These are phyloP conservation scores for Saprolegnia parasitica DNA, from an alignment of 352 stramenopile species.

Conservation along the genomic window DNA sequence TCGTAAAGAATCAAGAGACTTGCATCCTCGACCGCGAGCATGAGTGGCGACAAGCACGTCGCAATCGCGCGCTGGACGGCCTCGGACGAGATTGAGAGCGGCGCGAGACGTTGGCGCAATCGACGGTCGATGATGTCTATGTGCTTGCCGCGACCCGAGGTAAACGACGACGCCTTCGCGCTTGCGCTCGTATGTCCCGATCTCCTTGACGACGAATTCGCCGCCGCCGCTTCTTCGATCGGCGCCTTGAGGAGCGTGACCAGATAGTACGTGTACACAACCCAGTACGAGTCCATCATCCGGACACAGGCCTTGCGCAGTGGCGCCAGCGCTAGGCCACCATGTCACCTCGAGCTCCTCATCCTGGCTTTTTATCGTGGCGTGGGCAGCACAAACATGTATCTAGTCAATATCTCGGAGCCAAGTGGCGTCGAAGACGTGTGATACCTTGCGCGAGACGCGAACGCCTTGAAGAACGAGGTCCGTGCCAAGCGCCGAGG, in stretches of 20 bases:
- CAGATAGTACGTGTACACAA: constrained; percentile 55
- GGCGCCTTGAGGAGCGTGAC: constrained; percentile 71
- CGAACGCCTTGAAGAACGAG: constrained; percentile 19
- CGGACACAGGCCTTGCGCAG: constrained; percentile 82
- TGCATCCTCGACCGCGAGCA: constrained; percentile 69
- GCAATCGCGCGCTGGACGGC: too few species aligned
- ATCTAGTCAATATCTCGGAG: neutral
- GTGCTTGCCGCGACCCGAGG: constrained; percentile 80
- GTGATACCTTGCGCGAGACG: neutral
- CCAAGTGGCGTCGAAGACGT: neutral
- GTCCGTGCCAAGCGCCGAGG: constrained; percentile 28
- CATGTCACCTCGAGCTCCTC: constrained; percentile 86
- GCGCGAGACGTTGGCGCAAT: constrained; percentile 78
- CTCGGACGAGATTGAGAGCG: constrained; percentile 88
- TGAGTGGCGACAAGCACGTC: constrained; percentile 86
- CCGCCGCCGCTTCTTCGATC: constrained; percentile 57
- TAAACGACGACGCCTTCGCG: constrained; percentile 88
- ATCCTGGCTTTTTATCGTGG: constrained; percentile 78
- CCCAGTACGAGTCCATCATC: constrained; percentile 61
- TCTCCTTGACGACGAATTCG: constrained; percentile 38
- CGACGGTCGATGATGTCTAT: constrained; percentile 85
- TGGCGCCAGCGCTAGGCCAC: too few species aligned
- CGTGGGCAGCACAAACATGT: constrained; percentile 44
- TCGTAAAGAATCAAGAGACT: constrained; percentile 65
- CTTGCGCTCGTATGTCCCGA: constrained; percentile 77